Base-by-base conservation (phyloP, 805 yeast genomes). In the Ogataea nitratoaversa region DNA sequence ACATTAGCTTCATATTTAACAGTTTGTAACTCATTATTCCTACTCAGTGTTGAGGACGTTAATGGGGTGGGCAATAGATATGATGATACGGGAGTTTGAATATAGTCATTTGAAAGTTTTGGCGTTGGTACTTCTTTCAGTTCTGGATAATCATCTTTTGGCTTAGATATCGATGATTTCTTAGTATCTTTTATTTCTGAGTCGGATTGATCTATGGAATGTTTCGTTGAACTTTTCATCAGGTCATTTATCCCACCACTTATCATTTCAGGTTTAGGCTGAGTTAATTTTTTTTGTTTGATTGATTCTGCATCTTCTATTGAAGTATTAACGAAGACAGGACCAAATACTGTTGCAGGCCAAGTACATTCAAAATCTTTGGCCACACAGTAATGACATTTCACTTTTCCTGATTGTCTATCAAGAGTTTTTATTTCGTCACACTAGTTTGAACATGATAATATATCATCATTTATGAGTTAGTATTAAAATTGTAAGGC, bases 261-360 rank as follows among this genome's bases (percentile, higher is more conserved):
- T n/a, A 37, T 20, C 11, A 23, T 33, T 24, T 28, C 34, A 3
- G 37, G 37, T 23, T 38, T 34, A 2, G 34, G 40, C 9, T 36
- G 43, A 5, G 24, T 19, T 11, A 40, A 19, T 19, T 32, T 40
- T 31, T 36, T 42, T n/a, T 23, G 31, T 16, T 39, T 35, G 2
- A 42, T 42, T 3, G 24, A 20, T 20, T 42, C 43, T n/a, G 32
- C 40, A 30, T 42, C 43, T 9, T 42, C 37, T 8, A 36, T 12
- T 4, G 43, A 42, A 1, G 43, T 14, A 29, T 42, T 42, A 9
- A 42, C 38, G 19, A 42, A 42, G 1, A 42, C 40, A 1, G 46
- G 43, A 2, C 46, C 46, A 32, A 42, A 42, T 4, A 31, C 36
- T 1, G 42, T 32, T 7, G 46, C 46, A 9, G 46, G 46, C 46